Base-by-base conservation (phyloP, 805 yeast genomes). In the Wickerhamomyces chaumierensis region DNA sequence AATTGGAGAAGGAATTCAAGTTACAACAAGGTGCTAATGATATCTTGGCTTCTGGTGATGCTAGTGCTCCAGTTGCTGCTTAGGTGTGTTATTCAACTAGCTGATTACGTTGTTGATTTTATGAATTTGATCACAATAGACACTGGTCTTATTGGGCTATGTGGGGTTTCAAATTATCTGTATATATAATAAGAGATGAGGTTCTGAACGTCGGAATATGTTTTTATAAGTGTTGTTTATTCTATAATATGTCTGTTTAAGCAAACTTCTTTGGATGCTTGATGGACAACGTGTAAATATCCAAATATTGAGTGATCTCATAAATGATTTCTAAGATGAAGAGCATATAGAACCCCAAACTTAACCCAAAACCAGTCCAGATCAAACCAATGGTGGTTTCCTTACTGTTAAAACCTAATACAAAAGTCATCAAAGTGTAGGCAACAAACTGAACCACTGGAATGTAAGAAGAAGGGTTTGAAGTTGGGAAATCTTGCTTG, bases 1-100 rank as follows among this genome's bases (percentile, higher is more conserved):
- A 88, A 66, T 73, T 85, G 80, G 96, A 88, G 69, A 86, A 83
- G 68, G 92, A 87, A 58, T 78, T 86, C 71, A 76, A 81, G 42
- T 65, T 81, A 55, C 90, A 81, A 61, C 81, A 79, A 60, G 79
- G 81, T 44, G 81, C 87, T 19, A 79, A 75, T 53, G 87, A 78
- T 42, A 73, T 81, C 35, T 64, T 82, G 52, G 81, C 86, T 33
- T 78, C 81, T 44, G 82, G 83, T 45, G 70, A 78, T 13, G 29
- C 56, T 42, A 44, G 53, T 29, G 54, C 62, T 18, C 55, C 59
- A 45, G 53, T 53, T 29, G 52, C 61, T 20, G 48, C 48, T 34
- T 46, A 38, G 37, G 19, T 21, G n/a, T n/a, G n/a, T n/a, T n/a
- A n/a, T n/a, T n/a, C n/a, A n/a, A n/a, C n/a, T n/a, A 21, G 23